These are phyloP conservation scores for Coffea humblotiana DNA, from an alignment of 305 asterid species.

Conservation along the genomic window DNA sequence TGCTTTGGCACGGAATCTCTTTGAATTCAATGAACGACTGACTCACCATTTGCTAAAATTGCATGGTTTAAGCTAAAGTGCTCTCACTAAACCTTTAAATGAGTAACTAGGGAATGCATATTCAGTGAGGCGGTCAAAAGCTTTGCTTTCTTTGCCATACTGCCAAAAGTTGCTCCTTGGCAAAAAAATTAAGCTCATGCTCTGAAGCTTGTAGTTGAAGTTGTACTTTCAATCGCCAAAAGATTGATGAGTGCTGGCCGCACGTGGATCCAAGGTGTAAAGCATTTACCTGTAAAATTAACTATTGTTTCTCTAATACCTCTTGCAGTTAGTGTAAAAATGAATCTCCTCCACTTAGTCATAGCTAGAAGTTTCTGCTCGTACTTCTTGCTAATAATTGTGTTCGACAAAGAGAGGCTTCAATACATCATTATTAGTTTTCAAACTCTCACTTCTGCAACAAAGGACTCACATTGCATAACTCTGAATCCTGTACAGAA, in stretches of 20 bases:
- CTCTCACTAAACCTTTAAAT: conserved; percentile 2
- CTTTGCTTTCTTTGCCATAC: not conserved
- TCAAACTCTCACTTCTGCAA: conserved; percentile 8
- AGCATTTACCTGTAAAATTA: not conserved
- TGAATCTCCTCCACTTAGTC: not conserved
- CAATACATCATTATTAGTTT: not conserved
- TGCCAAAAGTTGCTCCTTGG: conserved; percentile 15
- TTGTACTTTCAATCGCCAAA: conserved; percentile 1
- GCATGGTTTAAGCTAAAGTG: conserved; percentile 6
- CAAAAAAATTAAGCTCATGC: not conserved
- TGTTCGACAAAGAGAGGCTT: not conserved
- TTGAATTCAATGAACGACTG: not conserved
- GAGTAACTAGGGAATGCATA: not conserved
- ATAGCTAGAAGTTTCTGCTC: not conserved
- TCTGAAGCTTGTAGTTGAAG: not conserved
- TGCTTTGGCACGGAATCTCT: not conserved
- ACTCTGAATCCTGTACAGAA: conserved; percentile 4
- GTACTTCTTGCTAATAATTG: conserved; percentile 1
- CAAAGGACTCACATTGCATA: conserved; percentile 12
- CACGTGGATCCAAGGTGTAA: conserved; percentile 14
- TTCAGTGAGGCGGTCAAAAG: conserved; percentile 19
- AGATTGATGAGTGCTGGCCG: not conserved
- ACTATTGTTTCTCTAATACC: too few species aligned
- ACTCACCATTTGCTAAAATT: conserved; percentile 1
- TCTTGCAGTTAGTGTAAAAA: not conserved